A percentile compares a stretch with the other conserved stretches of the same genome.
Conservation (phyloP, 306 rosid genomes). For the Medicago arabica region DNA sequence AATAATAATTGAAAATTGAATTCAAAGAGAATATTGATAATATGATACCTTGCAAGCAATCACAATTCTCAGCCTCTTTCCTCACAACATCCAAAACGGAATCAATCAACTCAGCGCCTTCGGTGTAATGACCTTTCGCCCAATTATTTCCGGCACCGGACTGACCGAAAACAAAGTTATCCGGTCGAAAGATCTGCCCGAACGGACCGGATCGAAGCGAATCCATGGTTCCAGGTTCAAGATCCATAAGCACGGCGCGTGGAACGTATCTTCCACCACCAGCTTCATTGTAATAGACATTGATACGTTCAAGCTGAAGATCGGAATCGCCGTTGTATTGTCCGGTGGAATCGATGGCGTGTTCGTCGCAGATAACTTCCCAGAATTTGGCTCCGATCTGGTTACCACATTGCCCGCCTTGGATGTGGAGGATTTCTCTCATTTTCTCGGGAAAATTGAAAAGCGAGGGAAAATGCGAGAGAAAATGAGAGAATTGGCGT, state of each 20-base stretch:
- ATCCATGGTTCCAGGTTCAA: conserved; percentile 72
- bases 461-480: conserved; percentile 38
- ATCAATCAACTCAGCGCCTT: conserved; percentile 71
- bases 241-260: conserved; percentile 76
- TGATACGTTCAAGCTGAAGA: conserved; percentile 66
- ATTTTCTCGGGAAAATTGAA: conserved; percentile 49
- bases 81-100: conserved; percentile 70
- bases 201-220: conserved; percentile 58
- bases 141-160: conserved; percentile 72
- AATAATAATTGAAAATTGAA: background rate
- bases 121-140: conserved; percentile 69
- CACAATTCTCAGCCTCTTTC: conserved; percentile 78
- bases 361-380: conserved; percentile 75
- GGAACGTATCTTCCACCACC: conserved; percentile 70
- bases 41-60: conserved; percentile 65
- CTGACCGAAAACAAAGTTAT: conserved; percentile 72
- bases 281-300: conserved; percentile 69
- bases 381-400: conserved; percentile 76
- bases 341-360: conserved; percentile 66
- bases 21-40: background rate
- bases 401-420: conserved; percentile 76
- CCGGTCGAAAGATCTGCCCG: conserved; percentile 72
- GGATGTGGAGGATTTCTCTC: conserved; percentile 78
- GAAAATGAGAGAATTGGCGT: background rate
- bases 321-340: conserved; percentile 60